Percentiles rank a stretch among this genome's conserved stretches.
phyloP scores from a whole-genome alignment of 208 protist genomes.

The Blastocrithidia nonstop region DNA sequence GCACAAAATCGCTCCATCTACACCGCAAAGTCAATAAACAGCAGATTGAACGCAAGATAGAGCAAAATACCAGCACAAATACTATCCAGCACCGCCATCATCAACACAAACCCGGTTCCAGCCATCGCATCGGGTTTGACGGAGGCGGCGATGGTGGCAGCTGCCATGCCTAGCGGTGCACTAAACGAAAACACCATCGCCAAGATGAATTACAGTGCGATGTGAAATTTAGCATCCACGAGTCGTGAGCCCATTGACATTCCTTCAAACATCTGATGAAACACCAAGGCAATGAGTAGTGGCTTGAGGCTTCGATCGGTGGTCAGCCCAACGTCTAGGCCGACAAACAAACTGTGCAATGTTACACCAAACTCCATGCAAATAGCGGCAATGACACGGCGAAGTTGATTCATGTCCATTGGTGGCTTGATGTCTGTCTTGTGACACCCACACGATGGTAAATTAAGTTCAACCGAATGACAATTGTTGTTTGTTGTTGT shows the following conservation, averaged over 20 bases:
- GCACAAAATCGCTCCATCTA: constrained; percentile 16
- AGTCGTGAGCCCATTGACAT: constrained; percentile 34
- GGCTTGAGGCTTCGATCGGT: constrained; percentile 12
- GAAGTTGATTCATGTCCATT: constrained; percentile 6
- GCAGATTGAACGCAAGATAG: constrained; percentile 42
- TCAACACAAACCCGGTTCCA: constrained; percentile 11
- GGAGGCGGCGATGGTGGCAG: constrained; percentile 10
- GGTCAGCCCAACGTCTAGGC: constrained; percentile 24
- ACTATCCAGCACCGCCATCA: constrained; percentile 24
- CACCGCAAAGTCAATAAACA: constrained; percentile 36
- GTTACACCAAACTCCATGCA: constrained; percentile 54
- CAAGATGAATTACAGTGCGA: constrained; percentile 17
- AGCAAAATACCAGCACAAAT: constrained; percentile 56
- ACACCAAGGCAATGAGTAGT: constrained; percentile 33
- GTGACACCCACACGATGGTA: constrained; percentile 6
- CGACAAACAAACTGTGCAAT: constrained; percentile 51
- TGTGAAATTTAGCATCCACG: constrained; percentile 22
- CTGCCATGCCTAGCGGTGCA: constrained; percentile 22
- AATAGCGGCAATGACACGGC: constrained; percentile 17
- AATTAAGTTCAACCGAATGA: too few species aligned
- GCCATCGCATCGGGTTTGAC: constrained; percentile 9
- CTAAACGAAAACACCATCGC: constrained; percentile 24
- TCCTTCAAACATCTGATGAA: constrained; percentile 63
- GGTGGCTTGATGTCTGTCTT: constrained; percentile 7
- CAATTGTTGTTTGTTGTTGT: too few species aligned